Conservation (phyloP, 2,329 filamentous ascomycete species). For the Tetracladium maxilliforme region DNA sequence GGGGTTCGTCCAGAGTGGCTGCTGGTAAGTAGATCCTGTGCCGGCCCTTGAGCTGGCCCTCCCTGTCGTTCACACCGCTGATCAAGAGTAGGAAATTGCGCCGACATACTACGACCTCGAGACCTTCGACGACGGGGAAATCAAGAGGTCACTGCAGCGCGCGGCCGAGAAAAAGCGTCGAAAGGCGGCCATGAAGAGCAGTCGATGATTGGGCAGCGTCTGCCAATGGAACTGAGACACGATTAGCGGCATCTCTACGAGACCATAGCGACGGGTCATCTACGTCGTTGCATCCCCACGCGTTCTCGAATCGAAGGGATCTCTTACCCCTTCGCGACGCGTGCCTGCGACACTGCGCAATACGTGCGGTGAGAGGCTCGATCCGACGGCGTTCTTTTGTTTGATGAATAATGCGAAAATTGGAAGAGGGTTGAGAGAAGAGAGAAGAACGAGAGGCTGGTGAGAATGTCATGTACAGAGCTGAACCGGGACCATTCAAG, state of each 20-base stretch:
- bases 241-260: background rate
- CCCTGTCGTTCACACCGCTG: conserved; percentile 3
- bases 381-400: no score
- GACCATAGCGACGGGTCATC: background rate
- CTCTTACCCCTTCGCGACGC: background rate
- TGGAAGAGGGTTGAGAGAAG: no score
- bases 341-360: background rate
- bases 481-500: no score
- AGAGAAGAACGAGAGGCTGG: no score
- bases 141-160: conserved; percentile 51
- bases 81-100: conserved; percentile 60
- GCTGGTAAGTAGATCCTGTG: conserved; percentile 51
- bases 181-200: conserved; percentile 42
- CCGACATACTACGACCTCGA: conserved; percentile 82
- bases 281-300: background rate
- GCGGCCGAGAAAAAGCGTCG: conserved; percentile 45
- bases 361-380: no score
- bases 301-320: background rate
- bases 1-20: conserved; percentile 90
- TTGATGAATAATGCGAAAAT: no score
- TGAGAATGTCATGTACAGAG: no score
- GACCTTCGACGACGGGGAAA: conserved; percentile 63
- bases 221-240: conserved; percentile 25
- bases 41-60: background rate
- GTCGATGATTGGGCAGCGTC: no score